These are phyloP conservation scores for Madurella mycetomatis DNA, from an alignment of 2,329 filamentous ascomycete species.

Conservation along the genomic window DNA sequence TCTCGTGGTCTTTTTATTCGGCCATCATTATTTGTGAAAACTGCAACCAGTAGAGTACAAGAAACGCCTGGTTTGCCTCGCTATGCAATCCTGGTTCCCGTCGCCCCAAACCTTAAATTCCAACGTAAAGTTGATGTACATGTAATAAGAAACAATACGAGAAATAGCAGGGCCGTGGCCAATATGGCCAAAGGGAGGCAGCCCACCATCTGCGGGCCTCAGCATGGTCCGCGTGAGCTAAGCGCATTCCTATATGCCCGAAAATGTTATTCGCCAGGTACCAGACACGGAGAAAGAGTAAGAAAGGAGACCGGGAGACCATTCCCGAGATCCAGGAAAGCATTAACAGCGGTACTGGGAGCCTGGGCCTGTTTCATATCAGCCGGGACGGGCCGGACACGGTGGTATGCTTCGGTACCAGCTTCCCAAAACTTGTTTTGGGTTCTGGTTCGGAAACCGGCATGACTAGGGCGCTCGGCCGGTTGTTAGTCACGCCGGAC, in stretches of 20 bases:
- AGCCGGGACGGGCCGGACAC: slow-evolving; percentile 6
- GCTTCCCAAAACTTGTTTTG: background rate
- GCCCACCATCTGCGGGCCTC: background rate
- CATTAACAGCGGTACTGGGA: background rate
- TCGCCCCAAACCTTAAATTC: background rate
- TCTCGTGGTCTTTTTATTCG: no score
- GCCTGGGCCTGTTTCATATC: background rate
- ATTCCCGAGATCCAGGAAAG: slow-evolving; percentile 4
- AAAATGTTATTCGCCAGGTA: slow-evolving; percentile 3
- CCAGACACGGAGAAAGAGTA: slow-evolving; percentile 7
- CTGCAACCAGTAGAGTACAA: background rate
- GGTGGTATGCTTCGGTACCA: background rate
- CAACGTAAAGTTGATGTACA: background rate
- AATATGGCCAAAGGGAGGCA: background rate
- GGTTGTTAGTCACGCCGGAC: slow-evolving; percentile 7
- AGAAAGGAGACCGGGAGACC: background rate
- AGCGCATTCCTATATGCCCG: background rate
- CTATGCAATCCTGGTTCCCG: slow-evolving; percentile 7
- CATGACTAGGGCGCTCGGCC: background rate
- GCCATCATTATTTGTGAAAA: no score
- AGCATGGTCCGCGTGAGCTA: background rate
- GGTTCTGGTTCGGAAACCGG: background rate
- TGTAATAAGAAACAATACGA: background rate
- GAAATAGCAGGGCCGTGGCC: background rate
- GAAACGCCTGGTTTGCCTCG: slow-evolving; percentile 7